Evolutionary conservation across 2,329 filamentous ascomycete species (phyloP).

Genomic region (Thielaviopsis euricoi): DNA sequence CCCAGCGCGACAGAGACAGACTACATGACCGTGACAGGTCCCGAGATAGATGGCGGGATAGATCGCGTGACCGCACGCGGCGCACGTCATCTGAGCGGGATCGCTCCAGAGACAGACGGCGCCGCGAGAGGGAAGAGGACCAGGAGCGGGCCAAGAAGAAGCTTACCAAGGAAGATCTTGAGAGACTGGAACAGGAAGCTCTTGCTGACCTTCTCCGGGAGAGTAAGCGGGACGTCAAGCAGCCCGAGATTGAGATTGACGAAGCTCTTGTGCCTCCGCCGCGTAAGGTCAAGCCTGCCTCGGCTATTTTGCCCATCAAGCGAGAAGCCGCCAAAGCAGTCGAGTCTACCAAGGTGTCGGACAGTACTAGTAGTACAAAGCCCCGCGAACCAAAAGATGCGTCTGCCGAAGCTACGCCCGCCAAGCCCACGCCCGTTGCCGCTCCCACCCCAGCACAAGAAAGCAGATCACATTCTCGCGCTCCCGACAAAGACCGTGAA

Average conservation of each 20-base stretch:
- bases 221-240: conserved; percentile 33
- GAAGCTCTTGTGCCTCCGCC: conserved; percentile 39
- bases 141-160: conserved; percentile 32
- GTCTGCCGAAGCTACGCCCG: background rate
- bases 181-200: conserved; percentile 40
- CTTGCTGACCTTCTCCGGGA: conserved; percentile 42
- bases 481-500: background rate
- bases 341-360: conserved; percentile 27
- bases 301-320: conserved; percentile 40
- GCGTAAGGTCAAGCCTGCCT: conserved; percentile 33
- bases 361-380: conserved; percentile 15
- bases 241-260: conserved; percentile 40
- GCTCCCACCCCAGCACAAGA: background rate
- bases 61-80: conserved; percentile 10
- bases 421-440: background rate
- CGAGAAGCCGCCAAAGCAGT: conserved; percentile 17
- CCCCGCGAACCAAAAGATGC: conserved; percentile 19
- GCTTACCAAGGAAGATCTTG: conserved; percentile 40
- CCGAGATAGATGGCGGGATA: conserved; percentile 12
- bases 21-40: conserved; percentile 6
- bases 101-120: conserved; percentile 17
- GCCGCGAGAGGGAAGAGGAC: conserved; percentile 21
- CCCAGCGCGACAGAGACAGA: conserved; percentile 16
- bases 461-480: conserved; percentile 1
- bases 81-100: conserved; percentile 10